Evolutionary conservation across 2,329 filamentous ascomycete genomes (phyloP), one percentile per base, ranked within the genome.

Genomic region (Arthrobotrys entomopaga): DNA sequence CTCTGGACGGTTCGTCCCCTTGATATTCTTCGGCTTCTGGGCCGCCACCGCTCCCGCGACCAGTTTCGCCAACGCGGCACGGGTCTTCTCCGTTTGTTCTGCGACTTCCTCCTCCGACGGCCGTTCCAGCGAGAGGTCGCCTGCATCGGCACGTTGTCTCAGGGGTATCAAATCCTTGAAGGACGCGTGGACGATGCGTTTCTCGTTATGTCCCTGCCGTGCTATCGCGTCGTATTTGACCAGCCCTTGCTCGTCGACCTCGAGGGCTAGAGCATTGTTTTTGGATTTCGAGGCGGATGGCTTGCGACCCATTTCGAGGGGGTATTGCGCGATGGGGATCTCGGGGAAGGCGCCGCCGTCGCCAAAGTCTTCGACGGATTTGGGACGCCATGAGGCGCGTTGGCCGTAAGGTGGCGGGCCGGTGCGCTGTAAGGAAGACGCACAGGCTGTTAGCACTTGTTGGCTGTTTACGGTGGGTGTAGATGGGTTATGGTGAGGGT

Each of bases 131-230:
- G 93, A 92, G 77, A 99, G 88, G 80, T 98, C 93, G 71, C 95
- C 95, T 40, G 92, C 91, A 82, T 98, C 91, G 76, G 95, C 95
- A 77, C 92, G 90, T 82, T 98, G 93, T 74, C 95, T 88, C 73
- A 99, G 85, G 5, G 95, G 95, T 76, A 99, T 99, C 58, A 99
- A 84, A 79, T 98, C 95, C 81, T 97, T 97, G 84, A 99, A 99
- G 7, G 91, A 96, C 19, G 95, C 90, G 82, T 99, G 95, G 10
- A 99, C 89, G 77, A 97, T 91, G 57, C 93, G 87, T 73, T 88
- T 88, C 19, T 93, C 92, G 80, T 86, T 86, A 81, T 99, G 95
- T 13, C 95, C 95, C 80, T 94, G 91, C 79, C 90, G 87, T 59
- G 94, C 94, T 80, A 99, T 96, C 63, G 93, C 93, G 81, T 97